Base-by-base conservation (phyloP, 2,329 filamentous ascomycete species). In the Cercospora sp. region DNA sequence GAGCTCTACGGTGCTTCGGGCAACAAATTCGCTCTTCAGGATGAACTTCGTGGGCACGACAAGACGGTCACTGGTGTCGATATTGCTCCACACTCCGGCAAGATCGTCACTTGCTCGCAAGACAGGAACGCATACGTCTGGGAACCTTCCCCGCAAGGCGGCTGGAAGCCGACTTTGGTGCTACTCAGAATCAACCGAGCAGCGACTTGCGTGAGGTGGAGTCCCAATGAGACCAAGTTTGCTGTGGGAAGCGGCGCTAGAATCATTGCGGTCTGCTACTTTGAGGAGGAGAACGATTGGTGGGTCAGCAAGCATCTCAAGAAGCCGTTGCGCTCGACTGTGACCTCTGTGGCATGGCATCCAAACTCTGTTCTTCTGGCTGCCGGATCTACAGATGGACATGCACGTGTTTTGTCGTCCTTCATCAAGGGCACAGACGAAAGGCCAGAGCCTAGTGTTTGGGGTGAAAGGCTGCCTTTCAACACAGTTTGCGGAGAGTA, bases 291-390 rank as follows among this genome's bases (percentile, higher is more conserved):
- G 81, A 97, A 99, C 81, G 94, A 99, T 84, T 99, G 95, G 95
- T 99, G 95, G 95, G 94, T 99, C 51, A 97, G 94, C 42, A 99
- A 99, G 86, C 95, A 99, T 82, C 83, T 99, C 78, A 98, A 98
- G 88, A 99, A 98, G 87, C 95, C 95, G 20, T 96, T 99, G 76
- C 91, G 94, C 73, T 97, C 93, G 79, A 99, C 95, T 66, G 94
- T 99, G 76, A 98, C 95, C 65, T 93, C 91, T 16, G 89, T 99
- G 55, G 90, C 91, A 66, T 99, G 95, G 95, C 95, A 99, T 81
- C 95, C 95, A 39, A 99, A 99, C 85, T 96, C 92, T 9, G 95
- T 99, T 16, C 87, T 99, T 33, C 86, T 99, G 26, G 95, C 94
- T 16, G 93, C 95, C 53, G 95, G 95, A 42, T 96, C 93, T n/a